A percentile compares a stretch with the other conserved stretches of the same genome.
Evolutionary conservation across 306 rosid species (phyloP).

Genomic region (Acacia melanoxylon): DNA sequence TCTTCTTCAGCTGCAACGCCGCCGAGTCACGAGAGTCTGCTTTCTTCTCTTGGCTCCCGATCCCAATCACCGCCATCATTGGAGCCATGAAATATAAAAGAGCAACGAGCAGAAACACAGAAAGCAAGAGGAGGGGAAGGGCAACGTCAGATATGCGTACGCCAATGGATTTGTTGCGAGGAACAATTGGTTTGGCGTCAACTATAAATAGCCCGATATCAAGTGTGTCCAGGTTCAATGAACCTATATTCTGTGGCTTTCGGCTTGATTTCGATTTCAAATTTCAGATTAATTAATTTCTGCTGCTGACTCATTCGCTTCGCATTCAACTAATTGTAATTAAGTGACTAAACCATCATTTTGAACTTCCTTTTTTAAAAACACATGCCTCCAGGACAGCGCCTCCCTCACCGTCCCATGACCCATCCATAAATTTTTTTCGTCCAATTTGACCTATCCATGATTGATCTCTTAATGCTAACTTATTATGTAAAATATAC

Average conservation of each 20-base stretch:
- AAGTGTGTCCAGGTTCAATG: slow-evolving; percentile 47
- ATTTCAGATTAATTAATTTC: not conserved
- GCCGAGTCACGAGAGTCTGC: not conserved
- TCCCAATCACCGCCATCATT: slow-evolving; percentile 42
- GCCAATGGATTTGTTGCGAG: not conserved
- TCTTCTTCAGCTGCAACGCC: slow-evolving; percentile 43
- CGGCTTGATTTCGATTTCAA: not conserved
- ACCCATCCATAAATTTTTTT: too few relatives aligned
- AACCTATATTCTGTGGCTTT: slow-evolving; percentile 14
- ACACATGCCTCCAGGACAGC: not conserved
- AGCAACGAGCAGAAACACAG: not conserved
- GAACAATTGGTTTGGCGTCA: not conserved
- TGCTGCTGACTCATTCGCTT: not conserved
- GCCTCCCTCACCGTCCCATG: not conserved
- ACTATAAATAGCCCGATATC: slow-evolving; percentile 27
- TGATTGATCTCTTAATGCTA: not conserved
- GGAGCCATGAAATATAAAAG: not conserved
- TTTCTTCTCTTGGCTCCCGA: not conserved
- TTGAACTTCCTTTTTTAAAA: too few relatives aligned
- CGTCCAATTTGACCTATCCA: not conserved
- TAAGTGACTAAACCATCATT: too few relatives aligned
- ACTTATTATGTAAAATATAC: too few relatives aligned
- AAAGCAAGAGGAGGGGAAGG: not conserved
- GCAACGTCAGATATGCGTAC: not conserved
- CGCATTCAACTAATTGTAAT: not conserved